Evolutionary conservation across 2,329 filamentous ascomycete species (phyloP).

Genomic region (Curvularia sp.): DNA sequence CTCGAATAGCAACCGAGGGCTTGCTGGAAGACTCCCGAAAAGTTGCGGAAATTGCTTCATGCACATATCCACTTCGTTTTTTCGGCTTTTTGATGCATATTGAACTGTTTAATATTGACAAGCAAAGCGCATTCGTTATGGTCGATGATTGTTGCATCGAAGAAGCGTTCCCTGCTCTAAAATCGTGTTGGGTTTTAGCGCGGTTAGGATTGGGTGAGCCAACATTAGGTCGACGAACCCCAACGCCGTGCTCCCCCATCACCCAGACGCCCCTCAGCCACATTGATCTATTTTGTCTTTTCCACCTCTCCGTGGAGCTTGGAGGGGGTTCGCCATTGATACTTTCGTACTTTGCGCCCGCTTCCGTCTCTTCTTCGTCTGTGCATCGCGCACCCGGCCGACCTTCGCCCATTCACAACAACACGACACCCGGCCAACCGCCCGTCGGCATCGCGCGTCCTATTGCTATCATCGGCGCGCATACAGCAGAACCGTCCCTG

Average conservation of each 20-base stretch:
- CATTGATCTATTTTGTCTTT: conserved; percentile 22
- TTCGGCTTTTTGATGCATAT: conserved; percentile 3
- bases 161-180: conserved; percentile 26
- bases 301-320: conserved; percentile 21
- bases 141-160: conserved; percentile 26
- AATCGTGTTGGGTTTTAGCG: conserved; percentile 22
- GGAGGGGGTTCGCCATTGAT: conserved; percentile 19
- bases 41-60: conserved; percentile 21
- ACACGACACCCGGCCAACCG: conserved; percentile 30
- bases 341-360: conserved; percentile 16
- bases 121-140: conserved; percentile 24
- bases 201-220: conserved; percentile 25
- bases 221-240: conserved; percentile 21
- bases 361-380: conserved; percentile 9
- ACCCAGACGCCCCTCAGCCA: conserved; percentile 30
- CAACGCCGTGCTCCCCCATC: conserved; percentile 29
- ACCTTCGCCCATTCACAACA: conserved; percentile 30
- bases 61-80: conserved; percentile 6
- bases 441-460: conserved; percentile 30
- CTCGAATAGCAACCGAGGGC: conserved; percentile 19
- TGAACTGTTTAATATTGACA: conserved; percentile 12
- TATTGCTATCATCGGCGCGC: conserved; percentile 26
- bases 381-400: conserved; percentile 29
- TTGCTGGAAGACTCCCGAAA: conserved; percentile 41
- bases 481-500: conserved; percentile 28